Evolutionary conservation across 331 rosid species (phyloP), one percentile per base, ranked within the genome.

Genomic region (Acacia concinna): DNA sequence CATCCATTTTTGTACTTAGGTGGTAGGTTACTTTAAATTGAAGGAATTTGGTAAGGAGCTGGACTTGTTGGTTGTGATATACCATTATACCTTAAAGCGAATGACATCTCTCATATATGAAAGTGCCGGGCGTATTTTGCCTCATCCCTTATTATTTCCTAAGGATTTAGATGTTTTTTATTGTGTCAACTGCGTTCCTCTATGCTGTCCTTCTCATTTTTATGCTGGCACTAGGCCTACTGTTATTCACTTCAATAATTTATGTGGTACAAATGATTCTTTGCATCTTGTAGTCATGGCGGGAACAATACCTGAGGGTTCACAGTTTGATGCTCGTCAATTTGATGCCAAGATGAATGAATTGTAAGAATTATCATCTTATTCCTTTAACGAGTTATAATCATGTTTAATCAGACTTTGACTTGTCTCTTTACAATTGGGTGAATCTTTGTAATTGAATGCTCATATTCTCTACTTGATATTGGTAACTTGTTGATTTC

Each of bases 261-360:
- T 25, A 41, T 41, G 23, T 68, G 28, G 7, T 73, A 52, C 67
- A 43, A 13, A 25, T 38, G 12, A 64, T 70, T 21, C 25, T 31
- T 62, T 74, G 49, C 73, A 57, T 83, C 69, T 74, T 81, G 73
- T 84, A 90, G 95, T 74, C 89, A 92, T 92, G 97, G 95, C 93
- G 31, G 93, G 87, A 80, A 12, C 68, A 49, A 81, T 88, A 84
- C 85, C 95, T 0, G 97, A 92, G 67, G 95, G 93, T 1, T 90
- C 97, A 25, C 92, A 90, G 51, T 92, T 88, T 47, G 97, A 92
- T 78, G 84, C 81, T 60, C 85, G 85, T 54, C 91, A 92, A 52
- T 92, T 31, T 72, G 97, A 92, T 86, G 15, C 75, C 68, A 90
- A 80, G 75, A 88, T 92, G 95, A 87, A 44, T 68, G 95, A 92